Evolutionary conservation across 805 yeast species (phyloP).

Genomic region (Schizosaccharomyces osmophilus): DNA sequence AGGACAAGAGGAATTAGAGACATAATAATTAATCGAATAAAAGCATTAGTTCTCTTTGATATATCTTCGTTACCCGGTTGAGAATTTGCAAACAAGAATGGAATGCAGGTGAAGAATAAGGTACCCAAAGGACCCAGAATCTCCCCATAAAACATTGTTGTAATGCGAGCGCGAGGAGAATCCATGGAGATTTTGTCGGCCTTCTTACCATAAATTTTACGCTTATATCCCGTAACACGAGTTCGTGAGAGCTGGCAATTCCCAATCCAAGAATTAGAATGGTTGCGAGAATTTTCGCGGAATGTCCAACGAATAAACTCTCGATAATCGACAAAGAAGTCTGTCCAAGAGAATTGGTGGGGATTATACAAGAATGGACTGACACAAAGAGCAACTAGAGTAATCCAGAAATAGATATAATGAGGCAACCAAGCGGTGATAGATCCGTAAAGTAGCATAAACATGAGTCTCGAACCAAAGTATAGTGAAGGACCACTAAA

Average conservation of each 20-base stretch:
- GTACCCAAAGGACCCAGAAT: conserved; percentile 46
- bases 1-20: conserved; percentile 75
- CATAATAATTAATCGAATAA: conserved; percentile 33
- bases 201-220: conserved; percentile 37
- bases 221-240: conserved; percentile 74
- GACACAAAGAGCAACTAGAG: conserved; percentile 61
- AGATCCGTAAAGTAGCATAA: conserved; percentile 52
- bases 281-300: conserved; percentile 48
- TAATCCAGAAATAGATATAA: conserved; percentile 90
- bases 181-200: conserved; percentile 46
- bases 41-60: conserved; percentile 22
- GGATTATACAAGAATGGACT: conserved; percentile 94
- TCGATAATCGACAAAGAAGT: conserved; percentile 87
- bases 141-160: conserved; percentile 61
- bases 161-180: conserved; percentile 49
- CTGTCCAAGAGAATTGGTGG: conserved; percentile 90
- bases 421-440: conserved; percentile 84
- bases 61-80: conserved; percentile 18
- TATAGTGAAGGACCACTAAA: conserved; percentile 59
- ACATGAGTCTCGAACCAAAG: conserved; percentile 42
- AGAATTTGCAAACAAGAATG: conserved; percentile 59
- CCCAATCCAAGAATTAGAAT: conserved; percentile 55
- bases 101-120: conserved; percentile 45
- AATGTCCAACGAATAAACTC: conserved; percentile 74
- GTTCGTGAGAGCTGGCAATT: conserved; percentile 57